These are phyloP conservation scores for Pseudisothecium myosuroides DNA, from an alignment of 225 moss, liverwort and hornwort genomes.

Conservation along the genomic window DNA sequence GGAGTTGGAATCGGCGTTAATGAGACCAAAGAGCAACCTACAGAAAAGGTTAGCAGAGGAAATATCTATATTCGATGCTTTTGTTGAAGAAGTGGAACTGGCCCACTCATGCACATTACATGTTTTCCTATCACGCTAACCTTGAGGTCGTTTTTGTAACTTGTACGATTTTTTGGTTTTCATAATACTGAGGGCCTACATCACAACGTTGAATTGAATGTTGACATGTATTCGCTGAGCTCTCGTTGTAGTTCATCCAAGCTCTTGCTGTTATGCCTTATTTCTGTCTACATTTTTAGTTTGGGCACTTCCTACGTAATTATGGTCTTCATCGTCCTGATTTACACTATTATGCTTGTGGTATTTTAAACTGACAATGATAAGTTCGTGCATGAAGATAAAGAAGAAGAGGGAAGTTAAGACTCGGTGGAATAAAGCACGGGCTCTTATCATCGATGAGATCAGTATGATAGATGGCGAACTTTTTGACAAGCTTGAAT, in stretches of 20 bases:
- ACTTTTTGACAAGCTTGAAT: slow-evolving; percentile 82
- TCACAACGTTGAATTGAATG: not conserved
- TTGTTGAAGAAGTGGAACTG: not conserved
- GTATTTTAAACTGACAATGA: not conserved
- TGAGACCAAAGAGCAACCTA: slow-evolving; percentile 43
- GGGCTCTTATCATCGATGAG: slow-evolving; percentile 79
- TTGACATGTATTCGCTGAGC: not conserved
- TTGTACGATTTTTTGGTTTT: not conserved
- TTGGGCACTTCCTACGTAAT: not conserved
- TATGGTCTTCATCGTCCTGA: not conserved
- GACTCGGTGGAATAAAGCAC: slow-evolving; percentile 52
- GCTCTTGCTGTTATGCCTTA: not conserved
- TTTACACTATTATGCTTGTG: not conserved
- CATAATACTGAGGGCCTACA: not conserved
- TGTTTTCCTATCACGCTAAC: not conserved
- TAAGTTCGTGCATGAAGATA: slow-evolving; percentile 19
- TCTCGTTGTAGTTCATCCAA: not conserved
- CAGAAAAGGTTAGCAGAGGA: slow-evolving; percentile 29
- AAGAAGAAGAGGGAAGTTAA: slow-evolving; percentile 42
- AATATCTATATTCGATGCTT: not conserved
- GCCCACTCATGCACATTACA: not conserved
- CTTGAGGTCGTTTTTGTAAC: not conserved
- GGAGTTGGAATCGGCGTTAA: slow-evolving; percentile 48
- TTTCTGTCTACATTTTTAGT: not conserved
- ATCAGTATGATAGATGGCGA: slow-evolving; percentile 96